Percentiles rank a stretch among this genome's conserved stretches.
Conservation (phyloP, 2,329 filamentous ascomycete species). For the Botrytis galanthina region DNA sequence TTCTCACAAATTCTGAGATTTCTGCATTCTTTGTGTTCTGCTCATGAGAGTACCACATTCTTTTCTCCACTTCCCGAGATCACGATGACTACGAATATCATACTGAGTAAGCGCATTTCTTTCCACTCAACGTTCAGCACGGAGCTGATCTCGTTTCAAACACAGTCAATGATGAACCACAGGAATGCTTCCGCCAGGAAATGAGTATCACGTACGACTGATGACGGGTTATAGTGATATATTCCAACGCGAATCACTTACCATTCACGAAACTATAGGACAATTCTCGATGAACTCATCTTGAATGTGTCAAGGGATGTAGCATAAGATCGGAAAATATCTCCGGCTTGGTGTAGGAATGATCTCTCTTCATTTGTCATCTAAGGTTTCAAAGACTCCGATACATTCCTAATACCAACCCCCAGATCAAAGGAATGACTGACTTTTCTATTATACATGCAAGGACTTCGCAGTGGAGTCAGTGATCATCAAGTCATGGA, state of each 20-base stretch:
- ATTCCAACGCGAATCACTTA: background rate
- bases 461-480: background rate
- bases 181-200: background rate
- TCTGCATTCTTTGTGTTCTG: background rate
- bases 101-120: background rate
- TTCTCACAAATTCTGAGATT: background rate
- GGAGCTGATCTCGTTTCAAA: background rate
- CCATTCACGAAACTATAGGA: background rate
- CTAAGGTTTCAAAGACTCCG: background rate
- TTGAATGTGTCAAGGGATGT: background rate
- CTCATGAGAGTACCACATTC: background rate
- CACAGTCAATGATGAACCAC: background rate
- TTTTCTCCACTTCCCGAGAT: background rate
- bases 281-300: background rate
- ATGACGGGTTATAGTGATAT: background rate
- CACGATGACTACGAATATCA: background rate
- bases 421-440: background rate
- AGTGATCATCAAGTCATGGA: background rate
- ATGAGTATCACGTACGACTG: background rate
- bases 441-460: background rate
- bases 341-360: background rate
- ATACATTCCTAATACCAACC: background rate
- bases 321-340: background rate
- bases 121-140: background rate
- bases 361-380: background rate